phyloP scores from a whole-genome alignment of 1,284 basidiomycete genomes.

The Leccinum angustisporum region DNA sequence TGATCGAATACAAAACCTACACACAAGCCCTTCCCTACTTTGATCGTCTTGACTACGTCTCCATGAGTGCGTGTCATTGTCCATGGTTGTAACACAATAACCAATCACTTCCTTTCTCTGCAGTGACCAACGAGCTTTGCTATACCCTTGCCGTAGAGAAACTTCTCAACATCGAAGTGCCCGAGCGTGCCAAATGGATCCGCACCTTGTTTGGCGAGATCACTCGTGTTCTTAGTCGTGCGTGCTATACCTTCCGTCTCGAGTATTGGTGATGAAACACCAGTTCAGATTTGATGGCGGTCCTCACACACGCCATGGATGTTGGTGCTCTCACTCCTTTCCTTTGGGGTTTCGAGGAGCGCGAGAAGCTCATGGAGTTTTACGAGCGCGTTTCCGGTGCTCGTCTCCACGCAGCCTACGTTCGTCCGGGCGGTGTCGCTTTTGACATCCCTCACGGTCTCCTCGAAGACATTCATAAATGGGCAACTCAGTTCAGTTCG shows the following conservation, averaged over 20 bases:
- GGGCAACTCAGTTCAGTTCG: slow-evolving; percentile 92
- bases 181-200: slow-evolving; percentile 99
- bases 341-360: slow-evolving; percentile 99
- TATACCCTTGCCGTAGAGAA: slow-evolving; percentile 99
- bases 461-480: slow-evolving; percentile 96
- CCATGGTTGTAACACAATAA: not conserved
- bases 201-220: slow-evolving; percentile 97
- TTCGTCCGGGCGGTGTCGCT: slow-evolving; percentile 96
- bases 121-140: slow-evolving; percentile 96
- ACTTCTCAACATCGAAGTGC: slow-evolving; percentile 96
- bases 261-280: not conserved
- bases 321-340: slow-evolving; percentile 98
- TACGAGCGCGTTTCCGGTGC: slow-evolving; percentile 99
- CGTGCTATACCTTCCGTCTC: slow-evolving; percentile 28
- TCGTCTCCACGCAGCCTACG: slow-evolving; percentile 96
- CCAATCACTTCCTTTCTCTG: not conserved
- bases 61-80: slow-evolving; percentile 76
- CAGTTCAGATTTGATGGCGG: slow-evolving; percentile 86
- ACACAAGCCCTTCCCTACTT: slow-evolving; percentile 99
- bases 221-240: slow-evolving; percentile 92
- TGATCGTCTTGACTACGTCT: slow-evolving; percentile 98
- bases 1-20: slow-evolving; percentile 99
- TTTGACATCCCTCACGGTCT: slow-evolving; percentile 97
- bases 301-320: slow-evolving; percentile 94
- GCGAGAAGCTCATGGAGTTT: slow-evolving; percentile 99